Evolutionary conservation across 139 green algal genomes (phyloP).

Genomic region (Bryopsis sp.): DNA sequence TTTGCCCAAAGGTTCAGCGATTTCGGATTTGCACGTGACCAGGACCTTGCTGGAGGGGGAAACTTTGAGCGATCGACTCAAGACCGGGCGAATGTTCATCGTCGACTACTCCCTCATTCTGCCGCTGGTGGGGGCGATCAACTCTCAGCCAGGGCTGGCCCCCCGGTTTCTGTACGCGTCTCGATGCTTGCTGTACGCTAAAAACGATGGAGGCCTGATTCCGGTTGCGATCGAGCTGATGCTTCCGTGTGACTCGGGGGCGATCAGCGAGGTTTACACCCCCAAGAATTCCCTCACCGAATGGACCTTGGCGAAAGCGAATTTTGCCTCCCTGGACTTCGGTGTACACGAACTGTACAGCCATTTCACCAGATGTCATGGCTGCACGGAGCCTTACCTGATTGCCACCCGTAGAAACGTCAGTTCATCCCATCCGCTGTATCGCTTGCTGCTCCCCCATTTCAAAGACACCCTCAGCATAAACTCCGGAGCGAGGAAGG

Average conservation of each 20-base stretch:
- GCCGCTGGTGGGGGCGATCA: not conserved
- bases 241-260: too few relatives aligned
- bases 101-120: not conserved
- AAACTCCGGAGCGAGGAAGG: conserved; percentile 32
- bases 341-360: conserved; percentile 37
- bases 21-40: conserved; percentile 18
- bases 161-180: not conserved
- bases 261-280: conserved; percentile 10
- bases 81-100: not conserved
- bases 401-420: conserved; percentile 36
- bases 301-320: conserved; percentile 13
- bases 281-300: not conserved
- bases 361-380: conserved; percentile 39
- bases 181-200: not conserved
- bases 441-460: not conserved
- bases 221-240: conserved; percentile 37
- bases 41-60: not conserved
- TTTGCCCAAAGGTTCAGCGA: conserved; percentile 22
- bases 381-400: conserved; percentile 34
- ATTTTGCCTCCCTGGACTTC: conserved; percentile 24
- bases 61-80: not conserved
- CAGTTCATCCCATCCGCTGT: conserved; percentile 34
- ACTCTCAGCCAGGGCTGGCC: not conserved
- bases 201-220: too few relatives aligned
- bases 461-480: conserved; percentile 41